These are phyloP conservation scores for Chlorella sp. DNA, from an alignment of 139 green algal genomes.

Conservation along the genomic window DNA sequence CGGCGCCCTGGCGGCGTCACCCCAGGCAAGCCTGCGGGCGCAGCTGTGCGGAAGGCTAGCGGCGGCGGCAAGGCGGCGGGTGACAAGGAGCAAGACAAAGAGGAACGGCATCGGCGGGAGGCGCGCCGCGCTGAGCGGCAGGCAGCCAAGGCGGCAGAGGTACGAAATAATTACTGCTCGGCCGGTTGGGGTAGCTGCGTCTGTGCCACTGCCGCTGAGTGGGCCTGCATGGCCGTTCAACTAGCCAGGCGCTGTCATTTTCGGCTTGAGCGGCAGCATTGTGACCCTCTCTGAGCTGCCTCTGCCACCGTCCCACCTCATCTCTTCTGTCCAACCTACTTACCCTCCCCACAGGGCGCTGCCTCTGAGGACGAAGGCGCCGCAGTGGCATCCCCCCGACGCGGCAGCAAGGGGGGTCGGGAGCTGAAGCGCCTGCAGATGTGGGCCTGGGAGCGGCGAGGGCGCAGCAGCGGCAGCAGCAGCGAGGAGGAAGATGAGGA, in stretches of 20 bases:
- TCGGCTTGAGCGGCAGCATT: too few species aligned
- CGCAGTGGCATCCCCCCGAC: not conserved
- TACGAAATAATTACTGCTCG: not conserved
- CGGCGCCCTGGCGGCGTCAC: not conserved
- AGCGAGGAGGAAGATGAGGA: constrained; percentile 23
- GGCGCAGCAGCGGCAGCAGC: not conserved
- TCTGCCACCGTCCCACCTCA: too few species aligned
- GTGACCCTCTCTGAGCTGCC: too few species aligned
- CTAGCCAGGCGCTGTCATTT: too few species aligned
- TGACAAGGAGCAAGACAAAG: not conserved
- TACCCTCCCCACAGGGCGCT: not conserved
- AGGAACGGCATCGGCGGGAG: constrained; percentile 11
- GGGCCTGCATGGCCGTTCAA: too few species aligned
- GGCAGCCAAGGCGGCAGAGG: constrained; percentile 12
- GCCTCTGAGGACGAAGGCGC: constrained; percentile 15
- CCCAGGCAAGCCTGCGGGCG: not conserved
- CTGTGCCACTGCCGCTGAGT: not conserved
- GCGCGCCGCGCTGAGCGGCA: not conserved
- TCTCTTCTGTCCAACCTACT: not conserved
- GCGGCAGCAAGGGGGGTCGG: constrained; percentile 4
- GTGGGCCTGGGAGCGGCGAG: constrained; percentile 35
- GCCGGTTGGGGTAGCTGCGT: too few species aligned
- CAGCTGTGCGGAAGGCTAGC: not conserved
- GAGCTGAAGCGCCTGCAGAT: constrained; percentile 32
- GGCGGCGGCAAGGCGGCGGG: not conserved